Evolutionary conservation across 2,329 filamentous ascomycete species (phyloP), one percentile per base, ranked within the genome.

Genomic region (Aureobasidium melanogenum): DNA sequence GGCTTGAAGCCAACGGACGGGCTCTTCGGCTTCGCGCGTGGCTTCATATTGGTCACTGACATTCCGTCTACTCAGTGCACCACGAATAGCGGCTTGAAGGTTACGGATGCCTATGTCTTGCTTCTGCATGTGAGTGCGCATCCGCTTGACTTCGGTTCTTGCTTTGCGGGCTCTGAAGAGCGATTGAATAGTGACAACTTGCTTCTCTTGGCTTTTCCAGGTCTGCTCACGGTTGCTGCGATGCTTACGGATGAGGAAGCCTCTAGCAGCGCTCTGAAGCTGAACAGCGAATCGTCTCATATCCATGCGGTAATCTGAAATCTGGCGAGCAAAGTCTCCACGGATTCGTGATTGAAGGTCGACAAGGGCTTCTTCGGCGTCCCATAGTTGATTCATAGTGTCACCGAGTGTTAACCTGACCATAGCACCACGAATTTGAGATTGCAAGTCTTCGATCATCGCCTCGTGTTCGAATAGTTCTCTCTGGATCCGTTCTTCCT

Each of bases 381-480:
- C 88, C 94, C 94, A 99, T 3, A 99, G 81, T 46, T 84, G 76
- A 69, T 96, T 88, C 94, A 99, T 97, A 60, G 85, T 81, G 54
- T 88, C 79, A 5, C 91, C 91, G 1, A 97, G 83, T 60, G 81
- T 82, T 70, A 97, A 80, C 60, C 94, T 84, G 51, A 89, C 73
- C 64, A 95, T 72, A 0, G 92, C 91, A 38, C 93, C 94, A 62
- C 91, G 84, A 9, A 92, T 83, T 71, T 97, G 91, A 39, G 89
- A 85, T 72, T 99, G 95, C 30, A 99, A 80, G 63, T 97, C 93
- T 19, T 85, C 68, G 46, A 97, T 85, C 3, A 80, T 76, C 0
- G 74, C 75, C 71, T 94, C 88, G 63, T 90, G 87, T 68, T 96
- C 91, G 15, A 79, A 82, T 4, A 99, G 75, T 71, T 96, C 91